phyloP scores from a whole-genome alignment of 352 stramenopile species.

The Saprolegnia parasitica region DNA sequence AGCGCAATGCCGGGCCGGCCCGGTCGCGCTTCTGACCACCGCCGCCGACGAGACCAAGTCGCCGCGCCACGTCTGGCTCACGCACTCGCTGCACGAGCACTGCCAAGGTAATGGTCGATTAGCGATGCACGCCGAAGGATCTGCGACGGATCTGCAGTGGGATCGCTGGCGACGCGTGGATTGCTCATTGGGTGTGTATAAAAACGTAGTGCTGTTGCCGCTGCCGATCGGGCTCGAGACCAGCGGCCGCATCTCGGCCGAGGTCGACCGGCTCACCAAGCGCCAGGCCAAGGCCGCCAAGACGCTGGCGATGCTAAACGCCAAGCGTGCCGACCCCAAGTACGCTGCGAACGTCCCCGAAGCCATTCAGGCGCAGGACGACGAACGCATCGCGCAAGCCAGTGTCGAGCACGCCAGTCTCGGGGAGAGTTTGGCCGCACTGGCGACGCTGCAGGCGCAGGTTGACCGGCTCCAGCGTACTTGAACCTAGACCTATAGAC shows the following conservation, averaged over 20 bases:
- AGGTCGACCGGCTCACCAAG: constrained; percentile 65
- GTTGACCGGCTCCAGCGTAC: not conserved
- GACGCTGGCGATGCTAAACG: constrained; percentile 41
- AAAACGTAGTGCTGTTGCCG: constrained; percentile 47
- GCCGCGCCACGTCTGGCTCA: not conserved
- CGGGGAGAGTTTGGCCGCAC: constrained; percentile 12
- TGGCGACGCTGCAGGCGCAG: constrained; percentile 4
- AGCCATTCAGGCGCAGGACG: constrained; percentile 45
- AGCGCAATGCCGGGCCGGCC: constrained; percentile 19
- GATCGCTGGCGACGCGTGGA: too few species aligned
- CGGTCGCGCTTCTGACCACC: constrained; percentile 9
- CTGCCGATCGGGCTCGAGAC: constrained; percentile 66
- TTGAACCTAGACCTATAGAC: not conserved
- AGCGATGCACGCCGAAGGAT: too few species aligned
- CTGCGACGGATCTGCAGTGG: too few species aligned
- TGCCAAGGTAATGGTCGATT: constrained; percentile 4
- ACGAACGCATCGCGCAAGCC: constrained; percentile 41
- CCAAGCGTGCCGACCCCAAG: constrained; percentile 41
- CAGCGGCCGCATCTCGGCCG: constrained; percentile 48
- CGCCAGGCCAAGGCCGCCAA: constrained; percentile 50
- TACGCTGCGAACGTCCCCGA: constrained; percentile 68
- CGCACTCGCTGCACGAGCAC: constrained; percentile 11
- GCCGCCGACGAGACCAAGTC: not conserved
- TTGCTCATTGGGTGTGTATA: constrained; percentile 5
- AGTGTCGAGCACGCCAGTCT: constrained; percentile 16